Conservation (phyloP, 2,329 filamentous ascomycete genomes). For the Trichophyton mentagrophytes region DNA sequence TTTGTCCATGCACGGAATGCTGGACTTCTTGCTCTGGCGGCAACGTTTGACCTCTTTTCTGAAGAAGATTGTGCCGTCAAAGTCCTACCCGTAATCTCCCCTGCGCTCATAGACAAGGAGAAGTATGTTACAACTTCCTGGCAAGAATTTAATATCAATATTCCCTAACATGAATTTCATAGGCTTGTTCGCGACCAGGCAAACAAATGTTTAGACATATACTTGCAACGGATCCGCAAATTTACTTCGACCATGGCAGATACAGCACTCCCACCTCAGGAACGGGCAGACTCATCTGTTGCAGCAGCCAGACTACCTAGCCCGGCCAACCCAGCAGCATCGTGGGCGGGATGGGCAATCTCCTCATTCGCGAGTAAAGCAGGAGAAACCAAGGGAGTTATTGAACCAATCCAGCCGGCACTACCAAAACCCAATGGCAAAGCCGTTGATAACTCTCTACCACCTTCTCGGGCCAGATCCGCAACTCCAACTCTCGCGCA, state of each 20-base stretch:
- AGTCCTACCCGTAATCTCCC: slow-evolving; percentile 72
- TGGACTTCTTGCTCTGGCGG: slow-evolving; percentile 69
- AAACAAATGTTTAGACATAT: slow-evolving; percentile 75
- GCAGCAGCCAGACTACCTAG: slow-evolving; percentile 63
- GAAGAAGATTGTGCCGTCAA: slow-evolving; percentile 82
- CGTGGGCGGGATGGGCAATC: slow-evolving; percentile 95
- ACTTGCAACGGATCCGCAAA: slow-evolving; percentile 71
- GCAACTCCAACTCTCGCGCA: not conserved
- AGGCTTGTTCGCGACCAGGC: slow-evolving; percentile 77
- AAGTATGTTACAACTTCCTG: slow-evolving; percentile 41
- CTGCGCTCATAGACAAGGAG: slow-evolving; percentile 82
- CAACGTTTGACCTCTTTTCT: slow-evolving; percentile 71
- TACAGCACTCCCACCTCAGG: slow-evolving; percentile 56
- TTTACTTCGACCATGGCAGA: slow-evolving; percentile 67
- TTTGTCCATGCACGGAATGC: slow-evolving; percentile 92
- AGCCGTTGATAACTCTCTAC: not conserved
- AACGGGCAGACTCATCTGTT: slow-evolving; percentile 33
- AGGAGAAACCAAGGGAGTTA: slow-evolving; percentile 71
- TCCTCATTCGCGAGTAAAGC: slow-evolving; percentile 97
- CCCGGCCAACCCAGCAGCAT: slow-evolving; percentile 48
- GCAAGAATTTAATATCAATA: not conserved
- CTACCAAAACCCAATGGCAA: not conserved
- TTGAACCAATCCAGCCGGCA: slow-evolving; percentile 41
- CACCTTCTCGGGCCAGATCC: not conserved
- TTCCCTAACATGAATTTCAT: slow-evolving; percentile 7